These are phyloP conservation scores for Escovopsis weberi DNA, from an alignment of 2,329 filamentous ascomycete species.

Conservation along the genomic window DNA sequence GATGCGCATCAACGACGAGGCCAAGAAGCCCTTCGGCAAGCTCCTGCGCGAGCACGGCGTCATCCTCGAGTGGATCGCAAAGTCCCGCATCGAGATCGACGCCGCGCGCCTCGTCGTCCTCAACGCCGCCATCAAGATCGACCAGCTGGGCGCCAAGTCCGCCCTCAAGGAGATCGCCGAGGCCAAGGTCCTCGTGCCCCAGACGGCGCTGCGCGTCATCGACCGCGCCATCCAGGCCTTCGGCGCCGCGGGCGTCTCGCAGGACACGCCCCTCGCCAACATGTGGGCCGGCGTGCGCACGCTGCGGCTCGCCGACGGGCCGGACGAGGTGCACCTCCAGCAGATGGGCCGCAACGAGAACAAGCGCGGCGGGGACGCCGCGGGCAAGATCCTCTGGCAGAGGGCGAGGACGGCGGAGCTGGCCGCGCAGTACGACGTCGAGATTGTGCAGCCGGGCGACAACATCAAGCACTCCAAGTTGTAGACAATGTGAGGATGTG, in stretches of 20 bases:
- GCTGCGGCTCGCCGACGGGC: constrained; percentile 77
- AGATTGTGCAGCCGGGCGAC: constrained; percentile 33
- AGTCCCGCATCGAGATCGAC: constrained; percentile 86
- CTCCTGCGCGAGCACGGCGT: constrained; percentile 78
- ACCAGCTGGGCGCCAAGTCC: constrained; percentile 73
- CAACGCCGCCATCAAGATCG: constrained; percentile 92
- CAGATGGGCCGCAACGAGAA: constrained; percentile 75
- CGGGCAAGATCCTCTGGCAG: constrained; percentile 49
- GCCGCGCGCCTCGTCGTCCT: constrained; percentile 78
- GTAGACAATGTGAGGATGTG: constrained; percentile 14
- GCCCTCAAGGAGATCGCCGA: constrained; percentile 88
- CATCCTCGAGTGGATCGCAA: constrained; percentile 88
- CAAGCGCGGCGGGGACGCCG: constrained; percentile 46
- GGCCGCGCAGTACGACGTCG: constrained; percentile 41
- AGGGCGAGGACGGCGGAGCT: constrained; percentile 49
- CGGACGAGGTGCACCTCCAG: constrained; percentile 85
- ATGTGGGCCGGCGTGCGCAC: constrained; percentile 75
- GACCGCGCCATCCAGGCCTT: constrained; percentile 91
- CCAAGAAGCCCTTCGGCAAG: constrained; percentile 85
- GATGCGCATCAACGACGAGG: constrained; percentile 80
- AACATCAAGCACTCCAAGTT: constrained; percentile 35
- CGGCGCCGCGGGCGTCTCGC: constrained; percentile 78
- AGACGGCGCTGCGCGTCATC: constrained; percentile 70
- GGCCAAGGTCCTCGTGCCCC: constrained; percentile 83
- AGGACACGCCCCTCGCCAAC: constrained; percentile 81